These are phyloP conservation scores for Phytophthora hibernalis DNA, from an alignment of 352 stramenopile genomes.

Conservation along the genomic window DNA sequence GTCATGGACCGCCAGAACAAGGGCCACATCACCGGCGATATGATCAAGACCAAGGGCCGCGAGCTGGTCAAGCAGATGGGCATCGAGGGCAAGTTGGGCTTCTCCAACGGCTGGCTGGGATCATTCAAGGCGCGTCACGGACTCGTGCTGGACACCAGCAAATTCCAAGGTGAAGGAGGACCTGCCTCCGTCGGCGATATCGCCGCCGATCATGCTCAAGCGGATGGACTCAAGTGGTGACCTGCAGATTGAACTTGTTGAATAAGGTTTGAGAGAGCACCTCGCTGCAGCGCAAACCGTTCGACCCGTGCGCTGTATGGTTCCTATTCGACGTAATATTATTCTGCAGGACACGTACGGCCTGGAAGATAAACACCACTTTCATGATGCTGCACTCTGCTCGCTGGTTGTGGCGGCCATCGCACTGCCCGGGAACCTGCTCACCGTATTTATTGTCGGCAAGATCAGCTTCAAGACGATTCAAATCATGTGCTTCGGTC, in stretches of 20 bases:
- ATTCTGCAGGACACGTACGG: constrained; percentile 79
- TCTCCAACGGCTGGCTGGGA: constrained; percentile 88
- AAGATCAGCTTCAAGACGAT: constrained; percentile 78
- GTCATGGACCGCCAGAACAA: constrained; percentile 92
- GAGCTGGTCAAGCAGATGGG: constrained; percentile 88
- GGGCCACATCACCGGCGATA: constrained; percentile 87
- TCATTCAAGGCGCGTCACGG: constrained; percentile 88
- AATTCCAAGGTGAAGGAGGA: constrained; percentile 52
- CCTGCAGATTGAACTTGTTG: constrained; percentile 38
- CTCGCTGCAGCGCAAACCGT: constrained; percentile 55
- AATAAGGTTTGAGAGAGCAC: constrained; percentile 40
- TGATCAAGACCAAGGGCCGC: constrained; percentile 88
- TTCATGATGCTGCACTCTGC: constrained; percentile 65
- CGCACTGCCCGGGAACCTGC: constrained; percentile 75
- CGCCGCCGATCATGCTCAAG: constrained; percentile 23
- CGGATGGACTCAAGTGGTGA: constrained; percentile 24
- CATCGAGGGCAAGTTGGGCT: constrained; percentile 81
- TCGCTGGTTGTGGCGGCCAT: constrained; percentile 76
- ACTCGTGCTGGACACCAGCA: constrained; percentile 70
- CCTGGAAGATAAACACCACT: constrained; percentile 61
- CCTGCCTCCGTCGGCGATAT: constrained; percentile 13
- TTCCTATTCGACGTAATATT: constrained; percentile 92
- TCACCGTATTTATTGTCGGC: constrained; percentile 69
- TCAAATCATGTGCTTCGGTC: constrained; percentile 81
- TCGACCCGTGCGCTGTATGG: constrained; percentile 89